Conservation (phyloP, 176 grass and related monocot genomes). For the Typha latifolia region DNA sequence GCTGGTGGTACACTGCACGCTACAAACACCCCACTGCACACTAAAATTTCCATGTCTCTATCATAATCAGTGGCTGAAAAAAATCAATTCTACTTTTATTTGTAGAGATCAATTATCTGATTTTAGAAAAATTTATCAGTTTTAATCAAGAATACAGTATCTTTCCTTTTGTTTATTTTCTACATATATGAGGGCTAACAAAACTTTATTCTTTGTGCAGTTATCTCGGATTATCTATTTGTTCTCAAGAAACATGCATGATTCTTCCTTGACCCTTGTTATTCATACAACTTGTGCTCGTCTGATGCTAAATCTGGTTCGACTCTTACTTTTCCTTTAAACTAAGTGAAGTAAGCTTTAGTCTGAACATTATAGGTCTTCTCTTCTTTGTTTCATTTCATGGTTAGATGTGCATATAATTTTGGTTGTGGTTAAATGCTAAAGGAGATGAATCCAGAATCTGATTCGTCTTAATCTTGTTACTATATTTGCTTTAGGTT, state of each 20-base stretch:
- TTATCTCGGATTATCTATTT: slow-evolving; percentile 94
- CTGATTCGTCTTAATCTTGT: not conserved
- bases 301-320: slow-evolving; percentile 97
- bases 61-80: no score
- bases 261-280: slow-evolving; percentile 87
- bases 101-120: no score
- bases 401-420: slow-evolving; percentile 6
- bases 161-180: not conserved
- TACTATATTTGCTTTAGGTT: slow-evolving; percentile 33
- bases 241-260: slow-evolving; percentile 98
- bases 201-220: slow-evolving; percentile 47
- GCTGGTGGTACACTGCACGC: no score
- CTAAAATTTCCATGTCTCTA: no score
- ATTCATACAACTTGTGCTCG: slow-evolving; percentile 98
- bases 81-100: no score
- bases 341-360: slow-evolving; percentile 13
- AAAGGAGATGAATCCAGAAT: not conserved
- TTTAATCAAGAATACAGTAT: not conserved
- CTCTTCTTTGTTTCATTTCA: slow-evolving; percentile 11
- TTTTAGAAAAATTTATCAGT: not conserved
- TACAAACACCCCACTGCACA: no score
- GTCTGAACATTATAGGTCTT: not conserved
- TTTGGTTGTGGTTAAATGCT: not conserved
- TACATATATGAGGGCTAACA: slow-evolving; percentile 12
- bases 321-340: slow-evolving; percentile 29